Percentiles rank a stretch among this genome's conserved stretches.
phyloP scores from a whole-genome alignment of 805 yeast genomes.

The Teunomyces lycoperdinae region DNA sequence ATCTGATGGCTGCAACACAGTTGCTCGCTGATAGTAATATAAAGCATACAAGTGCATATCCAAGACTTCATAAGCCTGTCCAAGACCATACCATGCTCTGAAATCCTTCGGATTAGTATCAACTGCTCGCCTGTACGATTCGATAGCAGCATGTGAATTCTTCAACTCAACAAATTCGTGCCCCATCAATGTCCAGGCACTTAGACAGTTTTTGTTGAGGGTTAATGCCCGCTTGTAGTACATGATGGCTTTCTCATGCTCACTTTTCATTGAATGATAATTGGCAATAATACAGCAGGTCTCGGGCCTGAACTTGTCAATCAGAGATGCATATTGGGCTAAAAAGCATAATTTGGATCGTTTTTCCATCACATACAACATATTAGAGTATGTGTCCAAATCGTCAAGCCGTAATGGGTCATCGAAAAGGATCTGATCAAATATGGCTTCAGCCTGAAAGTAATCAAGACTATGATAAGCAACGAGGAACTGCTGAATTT shows the following conservation, averaged over 20 bases:
- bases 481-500: slow-evolving; percentile 78
- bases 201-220: slow-evolving; percentile 71
- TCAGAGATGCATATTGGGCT: slow-evolving; percentile 79
- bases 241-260: slow-evolving; percentile 92
- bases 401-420: slow-evolving; percentile 92
- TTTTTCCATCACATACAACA: slow-evolving; percentile 90
- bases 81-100: slow-evolving; percentile 97
- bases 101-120: slow-evolving; percentile 87
- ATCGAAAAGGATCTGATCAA: slow-evolving; percentile 64
- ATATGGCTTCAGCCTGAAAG: slow-evolving; percentile 69
- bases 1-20: slow-evolving; percentile 83
- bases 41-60: slow-evolving; percentile 93
- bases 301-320: slow-evolving; percentile 88
- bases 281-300: slow-evolving; percentile 94
- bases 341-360: slow-evolving; percentile 76
- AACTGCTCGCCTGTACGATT: slow-evolving; percentile 88
- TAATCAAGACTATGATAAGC: slow-evolving; percentile 86
- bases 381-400: slow-evolving; percentile 90
- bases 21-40: slow-evolving; percentile 89
- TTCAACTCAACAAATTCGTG: slow-evolving; percentile 96
- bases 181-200: slow-evolving; percentile 99
- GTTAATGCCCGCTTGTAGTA: slow-evolving; percentile 88
- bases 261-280: slow-evolving; percentile 85
- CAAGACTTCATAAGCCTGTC: slow-evolving; percentile 95
- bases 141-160: slow-evolving; percentile 96